Conservation (phyloP, 2,329 filamentous ascomycete species). For the Lasiodiplodia hormozganensis region DNA sequence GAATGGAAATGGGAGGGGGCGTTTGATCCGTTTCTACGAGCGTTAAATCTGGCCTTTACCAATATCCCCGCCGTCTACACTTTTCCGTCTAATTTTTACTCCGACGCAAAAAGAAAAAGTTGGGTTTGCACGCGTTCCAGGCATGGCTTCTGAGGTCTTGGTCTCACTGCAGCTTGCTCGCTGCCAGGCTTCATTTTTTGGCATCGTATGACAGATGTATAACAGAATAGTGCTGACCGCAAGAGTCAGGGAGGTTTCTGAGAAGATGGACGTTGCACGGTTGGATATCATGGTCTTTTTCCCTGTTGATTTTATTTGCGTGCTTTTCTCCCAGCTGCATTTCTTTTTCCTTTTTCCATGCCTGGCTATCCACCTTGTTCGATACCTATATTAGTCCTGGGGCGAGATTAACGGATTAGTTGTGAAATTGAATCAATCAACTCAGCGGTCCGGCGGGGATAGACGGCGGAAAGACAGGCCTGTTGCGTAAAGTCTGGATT, state of each 20-base stretch:
- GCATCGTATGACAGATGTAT: conserved; percentile 24
- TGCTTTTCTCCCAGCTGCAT: conserved; percentile 6
- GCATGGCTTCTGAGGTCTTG: conserved; percentile 19
- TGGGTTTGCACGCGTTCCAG: conserved; percentile 21
- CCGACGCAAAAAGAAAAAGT: conserved; percentile 24
- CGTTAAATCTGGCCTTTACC: conserved; percentile 6
- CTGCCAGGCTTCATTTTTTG: conserved; percentile 9
- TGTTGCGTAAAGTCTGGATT: background rate
- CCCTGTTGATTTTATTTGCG: conserved; percentile 23
- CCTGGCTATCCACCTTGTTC: conserved; percentile 24
- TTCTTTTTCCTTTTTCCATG: conserved; percentile 13
- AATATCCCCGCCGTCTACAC: background rate
- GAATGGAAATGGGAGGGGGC: conserved; percentile 2
- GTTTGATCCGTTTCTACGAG: conserved; percentile 10
- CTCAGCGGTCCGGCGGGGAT: conserved; percentile 1
- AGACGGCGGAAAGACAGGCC: conserved; percentile 1
- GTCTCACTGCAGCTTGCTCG: conserved; percentile 22
- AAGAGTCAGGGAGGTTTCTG: conserved; percentile 1
- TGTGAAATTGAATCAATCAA: conserved; percentile 16
- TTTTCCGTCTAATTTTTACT: conserved; percentile 10
- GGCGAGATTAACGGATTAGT: conserved; percentile 23
- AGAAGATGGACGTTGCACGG: conserved; percentile 6
- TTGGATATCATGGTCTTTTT: conserved; percentile 19
- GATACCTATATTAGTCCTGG: conserved; percentile 29
- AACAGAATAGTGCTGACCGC: conserved; percentile 14